phyloP scores from a whole-genome alignment of 257 asterid genomes.

The Nicotiana obtusifolia region DNA sequence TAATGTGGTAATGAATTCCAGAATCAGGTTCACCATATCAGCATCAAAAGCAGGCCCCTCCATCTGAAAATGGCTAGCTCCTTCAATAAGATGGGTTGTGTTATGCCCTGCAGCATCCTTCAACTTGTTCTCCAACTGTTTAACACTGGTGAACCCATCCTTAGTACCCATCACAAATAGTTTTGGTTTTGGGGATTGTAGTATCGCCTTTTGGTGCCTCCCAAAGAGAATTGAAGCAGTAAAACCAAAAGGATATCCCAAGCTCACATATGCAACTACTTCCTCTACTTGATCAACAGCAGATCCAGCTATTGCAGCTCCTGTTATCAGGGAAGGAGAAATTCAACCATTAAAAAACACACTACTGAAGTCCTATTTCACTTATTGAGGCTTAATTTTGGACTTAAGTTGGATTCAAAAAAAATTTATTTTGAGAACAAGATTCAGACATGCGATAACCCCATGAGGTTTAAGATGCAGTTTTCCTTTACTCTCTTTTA shows the following conservation, averaged over 20 bases:
- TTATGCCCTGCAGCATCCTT: constrained; percentile 54
- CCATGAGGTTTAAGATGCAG: too few species aligned
- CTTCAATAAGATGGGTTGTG: constrained; percentile 52
- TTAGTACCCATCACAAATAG: constrained; percentile 81
- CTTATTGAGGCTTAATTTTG: too few species aligned
- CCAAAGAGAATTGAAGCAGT: constrained; percentile 75
- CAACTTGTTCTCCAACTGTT: constrained; percentile 70
- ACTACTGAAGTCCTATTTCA: too few species aligned
- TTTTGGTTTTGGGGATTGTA: constrained; percentile 69
- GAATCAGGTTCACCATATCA: constrained; percentile 54
- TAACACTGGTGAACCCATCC: constrained; percentile 83
- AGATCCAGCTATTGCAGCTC: constrained; percentile 81
- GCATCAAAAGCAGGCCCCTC: constrained; percentile 74
- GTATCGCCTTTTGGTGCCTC: constrained; percentile 60
- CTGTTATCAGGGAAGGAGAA: constrained; percentile 13
- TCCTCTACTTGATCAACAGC: constrained; percentile 61
- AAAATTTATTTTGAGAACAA: too few species aligned
- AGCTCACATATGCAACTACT: constrained; percentile 60
- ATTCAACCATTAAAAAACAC: background rate
- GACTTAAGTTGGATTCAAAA: too few species aligned
- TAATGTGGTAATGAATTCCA: constrained; percentile 37
- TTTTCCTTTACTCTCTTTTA: too few species aligned
- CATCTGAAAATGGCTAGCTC: constrained; percentile 81
- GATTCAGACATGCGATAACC: too few species aligned
- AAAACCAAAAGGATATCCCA: constrained; percentile 77